phyloP scores from a whole-genome alignment of 441 rosid genomes.

The Viola pubescens region DNA sequence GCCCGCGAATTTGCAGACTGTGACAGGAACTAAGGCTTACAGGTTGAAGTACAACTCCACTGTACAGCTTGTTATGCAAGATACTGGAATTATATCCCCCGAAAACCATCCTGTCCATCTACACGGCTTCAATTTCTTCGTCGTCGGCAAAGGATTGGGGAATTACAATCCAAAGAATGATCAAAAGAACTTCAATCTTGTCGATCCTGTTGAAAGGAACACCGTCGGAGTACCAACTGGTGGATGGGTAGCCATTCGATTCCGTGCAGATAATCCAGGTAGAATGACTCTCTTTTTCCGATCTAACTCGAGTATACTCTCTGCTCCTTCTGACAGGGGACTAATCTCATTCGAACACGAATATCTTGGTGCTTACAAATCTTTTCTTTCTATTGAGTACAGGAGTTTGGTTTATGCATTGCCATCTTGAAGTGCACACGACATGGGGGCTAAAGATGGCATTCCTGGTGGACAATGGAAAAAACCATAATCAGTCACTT shows the following conservation, averaged over 20 bases:
- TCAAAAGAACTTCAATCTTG: constrained; percentile 37
- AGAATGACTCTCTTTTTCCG: too few species aligned
- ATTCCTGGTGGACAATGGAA: constrained; percentile 63
- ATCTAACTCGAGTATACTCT: too few species aligned
- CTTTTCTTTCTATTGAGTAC: neutral
- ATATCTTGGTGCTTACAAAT: too few species aligned
- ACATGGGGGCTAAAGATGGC: constrained; percentile 78
- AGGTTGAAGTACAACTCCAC: constrained; percentile 43
- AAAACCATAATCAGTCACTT: constrained; percentile 53
- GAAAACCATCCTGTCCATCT: constrained; percentile 68
- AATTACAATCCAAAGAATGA: constrained; percentile 41
- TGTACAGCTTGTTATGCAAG: constrained; percentile 52
- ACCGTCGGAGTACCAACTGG: constrained; percentile 50
- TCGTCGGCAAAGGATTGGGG: constrained; percentile 56
- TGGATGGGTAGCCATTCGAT: constrained; percentile 54
- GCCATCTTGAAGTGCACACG: constrained; percentile 60
- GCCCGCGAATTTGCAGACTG: constrained; percentile 43
- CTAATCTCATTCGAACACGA: too few species aligned
- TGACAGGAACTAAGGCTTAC: constrained; percentile 33
- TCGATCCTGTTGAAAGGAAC: constrained; percentile 53
- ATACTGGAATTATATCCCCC: constrained; percentile 49
- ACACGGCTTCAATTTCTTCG: constrained; percentile 52
- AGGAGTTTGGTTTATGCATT: constrained; percentile 46
- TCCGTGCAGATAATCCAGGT: constrained; percentile 58
- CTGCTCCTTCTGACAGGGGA: too few species aligned